These are phyloP conservation scores for Colletotrichum tofieldiae DNA, from an alignment of 2,329 filamentous ascomycete genomes.

Conservation along the genomic window DNA sequence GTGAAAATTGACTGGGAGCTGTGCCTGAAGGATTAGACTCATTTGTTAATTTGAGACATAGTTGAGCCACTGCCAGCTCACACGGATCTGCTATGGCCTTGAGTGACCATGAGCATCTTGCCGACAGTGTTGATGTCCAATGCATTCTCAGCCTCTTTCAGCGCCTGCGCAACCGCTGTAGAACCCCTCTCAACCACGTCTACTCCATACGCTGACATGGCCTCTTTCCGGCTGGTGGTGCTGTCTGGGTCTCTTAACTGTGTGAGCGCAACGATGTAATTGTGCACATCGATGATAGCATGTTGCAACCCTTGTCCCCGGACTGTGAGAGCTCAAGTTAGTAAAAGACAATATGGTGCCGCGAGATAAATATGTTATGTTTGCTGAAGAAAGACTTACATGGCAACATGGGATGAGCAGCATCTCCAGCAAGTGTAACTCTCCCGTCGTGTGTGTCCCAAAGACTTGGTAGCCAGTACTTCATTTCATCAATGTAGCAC, in stretches of 20 bases:
- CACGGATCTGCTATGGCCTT: constrained; percentile 48
- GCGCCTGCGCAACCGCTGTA: constrained; percentile 53
- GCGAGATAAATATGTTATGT: not conserved
- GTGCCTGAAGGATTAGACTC: not conserved
- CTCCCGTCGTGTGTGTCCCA: constrained; percentile 53
- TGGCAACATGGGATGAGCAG: constrained; percentile 62
- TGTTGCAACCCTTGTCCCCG: constrained; percentile 64
- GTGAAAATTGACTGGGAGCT: too few species aligned
- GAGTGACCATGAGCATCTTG: constrained; percentile 53
- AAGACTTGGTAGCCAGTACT: constrained; percentile 52
- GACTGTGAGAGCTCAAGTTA: constrained; percentile 44
- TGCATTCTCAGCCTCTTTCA: constrained; percentile 52
- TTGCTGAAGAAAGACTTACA: constrained; percentile 47
- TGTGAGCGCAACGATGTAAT: constrained; percentile 54
- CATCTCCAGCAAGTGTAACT: constrained; percentile 58
- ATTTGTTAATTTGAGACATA: not conserved
- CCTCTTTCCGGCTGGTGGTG: constrained; percentile 36
- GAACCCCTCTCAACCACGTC: constrained; percentile 53
- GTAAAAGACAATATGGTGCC: not conserved
- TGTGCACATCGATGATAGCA: constrained; percentile 57
- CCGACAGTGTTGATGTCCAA: constrained; percentile 49
- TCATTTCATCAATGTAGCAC: constrained; percentile 55
- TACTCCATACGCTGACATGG: constrained; percentile 50
- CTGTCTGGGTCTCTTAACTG: constrained; percentile 43
- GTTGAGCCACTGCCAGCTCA: constrained; percentile 2